These are phyloP conservation scores for Rubus idaeus DNA, from an alignment of 306 rosid species.

Conservation along the genomic window DNA sequence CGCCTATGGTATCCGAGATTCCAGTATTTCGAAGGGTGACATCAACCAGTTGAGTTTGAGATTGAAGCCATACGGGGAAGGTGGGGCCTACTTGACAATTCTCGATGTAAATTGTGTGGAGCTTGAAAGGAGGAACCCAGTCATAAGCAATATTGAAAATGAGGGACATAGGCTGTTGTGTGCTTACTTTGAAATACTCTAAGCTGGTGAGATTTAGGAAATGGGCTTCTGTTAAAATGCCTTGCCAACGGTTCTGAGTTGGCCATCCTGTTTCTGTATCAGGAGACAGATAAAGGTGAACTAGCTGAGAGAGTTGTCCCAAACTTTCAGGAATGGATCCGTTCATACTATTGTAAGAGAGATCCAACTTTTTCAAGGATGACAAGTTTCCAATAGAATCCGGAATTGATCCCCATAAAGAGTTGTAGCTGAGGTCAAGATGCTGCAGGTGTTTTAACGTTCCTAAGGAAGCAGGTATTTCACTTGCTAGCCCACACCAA, in stretches of 20 bases:
- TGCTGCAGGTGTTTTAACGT: not conserved
- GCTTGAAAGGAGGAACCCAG: constrained; percentile 16
- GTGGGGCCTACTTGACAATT: not conserved
- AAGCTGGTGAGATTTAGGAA: constrained; percentile 4
- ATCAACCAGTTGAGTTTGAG: not conserved
- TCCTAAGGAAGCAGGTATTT: not conserved
- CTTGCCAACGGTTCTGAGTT: not conserved
- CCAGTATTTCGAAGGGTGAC: not conserved
- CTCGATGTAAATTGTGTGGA: not conserved
- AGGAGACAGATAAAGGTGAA: not conserved
- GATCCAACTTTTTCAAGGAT: too few relatives aligned
- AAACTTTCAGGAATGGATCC: constrained; percentile 13
- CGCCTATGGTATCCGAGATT: not conserved
- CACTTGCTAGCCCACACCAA: not conserved
- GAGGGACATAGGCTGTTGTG: not conserved
- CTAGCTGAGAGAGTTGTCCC: not conserved
- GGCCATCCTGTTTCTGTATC: not conserved
- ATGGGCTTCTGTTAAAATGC: not conserved
- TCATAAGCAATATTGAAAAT: not conserved
- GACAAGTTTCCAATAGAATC: too few relatives aligned
- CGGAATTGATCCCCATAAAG: too few relatives aligned
- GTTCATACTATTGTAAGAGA: not conserved
- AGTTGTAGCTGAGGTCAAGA: not conserved
- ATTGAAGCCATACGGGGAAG: not conserved
- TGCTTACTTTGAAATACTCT: not conserved